Percentiles rank a stretch among this genome's conserved stretches.
phyloP scores from a whole-genome alignment of 805 yeast genomes.

The Yarrowia bubula region DNA sequence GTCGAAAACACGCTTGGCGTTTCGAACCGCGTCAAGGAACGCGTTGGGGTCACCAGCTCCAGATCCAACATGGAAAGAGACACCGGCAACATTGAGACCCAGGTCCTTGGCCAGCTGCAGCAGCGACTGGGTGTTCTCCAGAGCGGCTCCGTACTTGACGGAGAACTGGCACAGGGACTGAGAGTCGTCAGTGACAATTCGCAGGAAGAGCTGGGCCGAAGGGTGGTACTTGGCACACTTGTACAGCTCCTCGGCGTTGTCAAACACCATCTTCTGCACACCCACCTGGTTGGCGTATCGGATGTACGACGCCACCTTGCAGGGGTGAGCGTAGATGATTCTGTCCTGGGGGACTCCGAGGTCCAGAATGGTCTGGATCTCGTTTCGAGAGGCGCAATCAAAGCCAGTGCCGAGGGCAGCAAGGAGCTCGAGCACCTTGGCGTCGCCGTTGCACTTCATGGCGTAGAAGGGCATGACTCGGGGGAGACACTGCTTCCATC shows the following conservation, averaged over 20 bases:
- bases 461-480: constrained; percentile 87
- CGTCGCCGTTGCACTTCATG: constrained; percentile 86
- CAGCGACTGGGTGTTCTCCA: constrained; percentile 52
- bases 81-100: constrained; percentile 69
- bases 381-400: constrained; percentile 90
- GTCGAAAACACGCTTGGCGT: constrained; percentile 68
- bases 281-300: constrained; percentile 59
- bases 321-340: constrained; percentile 90
- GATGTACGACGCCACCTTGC: constrained; percentile 81
- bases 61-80: constrained; percentile 94
- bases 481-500: constrained; percentile 69
- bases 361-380: constrained; percentile 63
- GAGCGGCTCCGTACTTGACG: constrained; percentile 82
- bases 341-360: constrained; percentile 63
- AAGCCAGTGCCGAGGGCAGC: constrained; percentile 68
- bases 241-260: constrained; percentile 77
- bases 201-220: constrained; percentile 62
- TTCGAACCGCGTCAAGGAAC: constrained; percentile 66
- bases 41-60: constrained; percentile 77
- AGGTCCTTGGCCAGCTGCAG: constrained; percentile 61
- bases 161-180: constrained; percentile 82
- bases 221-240: constrained; percentile 72
- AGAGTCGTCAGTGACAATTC: constrained; percentile 88
- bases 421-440: constrained; percentile 55
- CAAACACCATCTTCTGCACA: constrained; percentile 80